Conservation (phyloP, 2,329 filamentous ascomycete species). For the Ophiostoma ulmi region DNA sequence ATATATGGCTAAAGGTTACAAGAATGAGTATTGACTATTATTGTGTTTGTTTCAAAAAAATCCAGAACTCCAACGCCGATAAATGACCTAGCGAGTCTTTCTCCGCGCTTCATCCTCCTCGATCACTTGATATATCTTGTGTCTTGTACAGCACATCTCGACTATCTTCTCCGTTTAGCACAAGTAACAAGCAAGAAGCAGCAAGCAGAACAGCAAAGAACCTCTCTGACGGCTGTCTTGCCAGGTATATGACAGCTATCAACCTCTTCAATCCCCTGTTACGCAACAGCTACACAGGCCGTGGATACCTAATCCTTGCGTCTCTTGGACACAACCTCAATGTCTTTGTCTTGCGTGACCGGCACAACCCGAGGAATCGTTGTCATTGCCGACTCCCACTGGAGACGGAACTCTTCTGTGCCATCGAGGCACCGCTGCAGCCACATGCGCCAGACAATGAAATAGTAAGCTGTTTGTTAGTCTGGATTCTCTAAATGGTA, state of each 20-base stretch:
- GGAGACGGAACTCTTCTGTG: slow-evolving; percentile 61
- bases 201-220: not conserved
- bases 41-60: too few species aligned
- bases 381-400: slow-evolving; percentile 61
- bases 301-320: slow-evolving; percentile 22
- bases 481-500: not conserved
- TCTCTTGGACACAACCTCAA: slow-evolving; percentile 28
- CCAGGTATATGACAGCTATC: slow-evolving; percentile 9
- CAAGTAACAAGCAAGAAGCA: not conserved
- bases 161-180: too few species aligned
- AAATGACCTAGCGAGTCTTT: too few species aligned
- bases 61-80: too few species aligned
- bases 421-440: slow-evolving; percentile 70
- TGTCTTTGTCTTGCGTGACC: slow-evolving; percentile 23
- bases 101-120: too few species aligned
- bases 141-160: too few species aligned
- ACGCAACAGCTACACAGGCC: not conserved
- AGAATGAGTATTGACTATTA: too few species aligned
- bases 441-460: slow-evolving; percentile 81
- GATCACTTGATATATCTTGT: too few species aligned
- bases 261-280: not conserved
- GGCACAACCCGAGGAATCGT: slow-evolving; percentile 47
- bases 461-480: slow-evolving; percentile 59
- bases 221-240: not conserved
- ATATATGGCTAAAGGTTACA: not conserved